A percentile compares a stretch with the other conserved stretches of the same genome.
Evolutionary conservation across 108 stramenopile genomes (phyloP).

Genomic region (Conticribra weissflogii): DNA sequence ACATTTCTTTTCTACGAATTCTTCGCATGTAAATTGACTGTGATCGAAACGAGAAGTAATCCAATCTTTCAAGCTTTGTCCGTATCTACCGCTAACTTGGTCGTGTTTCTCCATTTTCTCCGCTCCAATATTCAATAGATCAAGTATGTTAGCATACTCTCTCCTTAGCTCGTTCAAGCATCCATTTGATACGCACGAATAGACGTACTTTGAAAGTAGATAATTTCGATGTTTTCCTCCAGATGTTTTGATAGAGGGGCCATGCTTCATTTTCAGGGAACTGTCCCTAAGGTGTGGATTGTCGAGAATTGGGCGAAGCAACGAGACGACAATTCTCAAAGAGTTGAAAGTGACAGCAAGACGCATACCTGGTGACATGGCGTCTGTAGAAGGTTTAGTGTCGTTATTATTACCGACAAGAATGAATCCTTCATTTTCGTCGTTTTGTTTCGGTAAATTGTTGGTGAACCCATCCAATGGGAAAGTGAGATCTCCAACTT

Average conservation of each 20-base stretch:
- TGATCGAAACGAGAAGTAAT: background rate
- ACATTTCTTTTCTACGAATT: slow-evolving; percentile 22
- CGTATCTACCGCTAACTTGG: slow-evolving; percentile 10
- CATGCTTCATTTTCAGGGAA: slow-evolving; percentile 34
- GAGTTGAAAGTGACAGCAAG: slow-evolving; percentile 47
- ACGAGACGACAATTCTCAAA: slow-evolving; percentile 30
- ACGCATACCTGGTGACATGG: slow-evolving; percentile 4
- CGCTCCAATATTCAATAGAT: slow-evolving; percentile 13
- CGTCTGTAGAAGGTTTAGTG: background rate
- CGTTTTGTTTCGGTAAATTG: background rate
- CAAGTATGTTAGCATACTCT: slow-evolving; percentile 11
- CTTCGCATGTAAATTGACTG: background rate
- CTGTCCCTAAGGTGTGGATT: slow-evolving; percentile 26
- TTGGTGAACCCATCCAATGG: background rate
- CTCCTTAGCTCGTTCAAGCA: slow-evolving; percentile 16
- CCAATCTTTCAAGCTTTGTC: slow-evolving; percentile 3
- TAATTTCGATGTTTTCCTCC: slow-evolving; percentile 12
- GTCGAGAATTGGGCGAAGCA: slow-evolving; percentile 37
- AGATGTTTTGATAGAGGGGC: slow-evolving; percentile 21
- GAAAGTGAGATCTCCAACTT: background rate
- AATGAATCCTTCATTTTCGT: slow-evolving; percentile 14
- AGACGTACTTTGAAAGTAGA: slow-evolving; percentile 28
- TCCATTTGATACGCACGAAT: slow-evolving; percentile 13
- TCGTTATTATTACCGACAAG: background rate
- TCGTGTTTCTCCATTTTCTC: slow-evolving; percentile 13